Percentiles rank a stretch among this genome's conserved stretches.
Conservation (phyloP, 768 basidiomycete species). For the Coprinopsis marcescibilis region DNA sequence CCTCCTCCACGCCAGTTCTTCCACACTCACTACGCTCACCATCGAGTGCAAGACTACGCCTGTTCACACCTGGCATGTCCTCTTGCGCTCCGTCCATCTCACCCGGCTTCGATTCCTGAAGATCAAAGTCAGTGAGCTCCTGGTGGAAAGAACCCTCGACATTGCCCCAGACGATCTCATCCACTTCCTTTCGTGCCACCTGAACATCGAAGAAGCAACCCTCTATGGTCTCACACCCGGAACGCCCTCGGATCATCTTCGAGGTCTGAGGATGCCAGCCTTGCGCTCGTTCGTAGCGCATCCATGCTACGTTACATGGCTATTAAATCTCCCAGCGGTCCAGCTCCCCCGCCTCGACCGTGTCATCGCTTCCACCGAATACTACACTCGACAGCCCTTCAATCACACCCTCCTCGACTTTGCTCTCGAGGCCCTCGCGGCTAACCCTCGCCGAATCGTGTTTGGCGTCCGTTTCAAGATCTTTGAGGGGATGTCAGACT, state of each 20-base stretch:
- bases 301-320: background rate
- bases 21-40: background rate
- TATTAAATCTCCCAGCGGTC: background rate
- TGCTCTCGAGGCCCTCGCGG: background rate
- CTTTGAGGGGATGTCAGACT: background rate
- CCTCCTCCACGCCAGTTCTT: background rate
- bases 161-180: background rate
- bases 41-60: background rate
- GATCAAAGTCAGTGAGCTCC: background rate
- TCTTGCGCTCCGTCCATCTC: background rate
- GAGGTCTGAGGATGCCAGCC: background rate
- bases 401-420: background rate
- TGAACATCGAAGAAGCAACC: background rate
- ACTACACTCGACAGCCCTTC: background rate
- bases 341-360: background rate
- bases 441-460: background rate
- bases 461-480: background rate
- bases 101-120: background rate
- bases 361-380: background rate
- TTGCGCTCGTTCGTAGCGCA: background rate
- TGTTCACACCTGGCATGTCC: background rate
- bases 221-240: background rate
- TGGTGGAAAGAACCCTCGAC: background rate
- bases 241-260: background rate
- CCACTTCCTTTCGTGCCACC: background rate